Base-by-base conservation (phyloP, 2,329 filamentous ascomycete genomes). In the Colletotrichum eleusines region DNA sequence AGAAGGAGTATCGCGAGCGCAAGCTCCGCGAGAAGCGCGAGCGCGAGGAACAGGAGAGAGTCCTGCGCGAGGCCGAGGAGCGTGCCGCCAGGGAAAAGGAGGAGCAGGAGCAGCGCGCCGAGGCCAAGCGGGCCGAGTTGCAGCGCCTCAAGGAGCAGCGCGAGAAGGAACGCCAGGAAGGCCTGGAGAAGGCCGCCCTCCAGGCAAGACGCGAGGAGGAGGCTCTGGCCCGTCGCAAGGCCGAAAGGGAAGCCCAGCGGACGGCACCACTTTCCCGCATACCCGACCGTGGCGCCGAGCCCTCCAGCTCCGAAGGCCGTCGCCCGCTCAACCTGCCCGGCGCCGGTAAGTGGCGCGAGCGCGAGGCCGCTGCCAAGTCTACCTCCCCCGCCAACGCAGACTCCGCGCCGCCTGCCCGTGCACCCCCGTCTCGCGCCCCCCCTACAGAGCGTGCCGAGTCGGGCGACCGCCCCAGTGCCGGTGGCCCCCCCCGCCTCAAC, bases 191-290 rank as follows among this genome's bases (percentile, higher is more conserved):
- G 81, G 88, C 86, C 58, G 89, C 89, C 16, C 83, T 89, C 75
- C 95, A 98, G 83, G 90, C 89, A 76, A 89, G 94, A 78, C 91
- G 93, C 80, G 95, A 97, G 81, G 94, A 96, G 76, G 95, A 97
- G 81, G 95, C 94, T 20, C 90, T 95, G 82, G 92, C 92, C 74
- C 90, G 92, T 76, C 89, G 88, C 80, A 89, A 87, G 77, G 91
- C 87, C 70, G 89, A 89, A 80, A 93, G 89, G 82, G 88, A 88
- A 76, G 83, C 83, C 75, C 79, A 74, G 66, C 78, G 73, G 65
- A 78, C 79, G 67, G 75, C 75, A 53, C 81, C 79, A 73, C 80
- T 79, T 81, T 78, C 80, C 78, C 82, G 79, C 74, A 79, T 79
- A n/a, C 81, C 82, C 61, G 81, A 83, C 57, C 84, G 85, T 72